Evolutionary conservation across 2,329 filamentous ascomycete species (phyloP).

Genomic region (Parastagonospora nodorum): DNA sequence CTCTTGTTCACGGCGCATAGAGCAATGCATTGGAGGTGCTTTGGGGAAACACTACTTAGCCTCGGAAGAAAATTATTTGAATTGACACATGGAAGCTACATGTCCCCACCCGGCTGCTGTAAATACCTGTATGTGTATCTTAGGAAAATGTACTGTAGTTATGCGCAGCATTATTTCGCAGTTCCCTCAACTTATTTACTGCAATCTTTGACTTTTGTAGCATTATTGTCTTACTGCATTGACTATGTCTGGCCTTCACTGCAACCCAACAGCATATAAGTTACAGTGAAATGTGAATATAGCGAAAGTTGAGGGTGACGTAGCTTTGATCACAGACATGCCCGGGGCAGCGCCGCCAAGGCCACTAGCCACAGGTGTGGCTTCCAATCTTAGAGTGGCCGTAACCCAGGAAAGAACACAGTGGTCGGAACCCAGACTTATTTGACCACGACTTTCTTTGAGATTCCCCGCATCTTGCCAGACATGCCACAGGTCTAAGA

Average conservation of each 20-base stretch:
- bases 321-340: neutral
- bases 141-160: no score
- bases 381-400: constrained; percentile 22
- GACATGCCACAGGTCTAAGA: constrained; percentile 28
- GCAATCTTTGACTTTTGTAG: no score
- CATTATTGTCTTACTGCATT: no score
- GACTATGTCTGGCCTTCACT: no score
- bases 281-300: neutral
- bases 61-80: neutral
- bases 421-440: constrained; percentile 32
- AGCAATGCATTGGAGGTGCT: neutral
- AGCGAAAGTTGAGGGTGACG: neutral
- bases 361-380: constrained; percentile 22
- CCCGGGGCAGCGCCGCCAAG: neutral
- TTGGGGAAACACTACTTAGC: neutral
- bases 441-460: constrained; percentile 36
- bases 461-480: constrained; percentile 25
- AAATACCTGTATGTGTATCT: no score
- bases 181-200: no score
- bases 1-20: neutral
- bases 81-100: neutral
- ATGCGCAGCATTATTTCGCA: no score
- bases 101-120: no score
- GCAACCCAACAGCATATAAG: neutral
- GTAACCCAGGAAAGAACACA: constrained; percentile 28